Evolutionary conservation across 352 stramenopile genomes (phyloP), one percentile per base, ranked within the genome.

Genomic region (Pythium coloratum): DNA sequence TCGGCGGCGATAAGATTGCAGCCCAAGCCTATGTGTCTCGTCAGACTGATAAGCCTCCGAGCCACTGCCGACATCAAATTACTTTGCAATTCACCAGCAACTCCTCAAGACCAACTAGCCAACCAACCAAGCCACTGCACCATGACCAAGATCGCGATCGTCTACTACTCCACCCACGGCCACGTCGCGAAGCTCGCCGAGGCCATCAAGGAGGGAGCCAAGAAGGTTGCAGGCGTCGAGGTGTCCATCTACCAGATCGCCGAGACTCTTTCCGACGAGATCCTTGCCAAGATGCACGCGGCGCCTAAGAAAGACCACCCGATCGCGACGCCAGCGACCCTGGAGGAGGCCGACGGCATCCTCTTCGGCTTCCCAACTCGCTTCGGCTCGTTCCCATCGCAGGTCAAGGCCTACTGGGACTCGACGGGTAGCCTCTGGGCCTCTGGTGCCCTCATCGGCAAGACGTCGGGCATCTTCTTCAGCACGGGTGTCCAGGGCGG

Each of bases 371-470:
- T 97, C 63, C 80, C 83, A 20, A 95, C 88, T 38, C 83, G 90
- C 30, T 97, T 91, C 66, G 90, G 90, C 69, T 84, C 84, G 61
- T 46, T 90, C 40, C 77, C 83, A 20, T 85, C 93, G 16, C 93
- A 98, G 77, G 77, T 98, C 34, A 97, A 97, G 85, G 74, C 81
- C n/a, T 80, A 97, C 32, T 91, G 96, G 44, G 92, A 98, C 76
- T 69, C 81, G 16, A 93, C 77, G 30, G 91, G 91, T n/a, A 73
- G 75, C 6, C 84, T 97, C 20, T 98, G 91, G 92, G 71, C 82
- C 51, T 66, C 63, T n/a, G 91, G 92, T 47, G 83, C 69, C 2
- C 80, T 98, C 18, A 75, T 92, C 3, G 90, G 89, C 64, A 98
- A 98, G 76, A 81, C 93, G 0, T 86, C 83, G 5, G 90, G 88